Percentiles rank a stretch among this genome's conserved stretches.
Conservation (phyloP, 345 rosid species). For the Rhodamnia rubescens region DNA sequence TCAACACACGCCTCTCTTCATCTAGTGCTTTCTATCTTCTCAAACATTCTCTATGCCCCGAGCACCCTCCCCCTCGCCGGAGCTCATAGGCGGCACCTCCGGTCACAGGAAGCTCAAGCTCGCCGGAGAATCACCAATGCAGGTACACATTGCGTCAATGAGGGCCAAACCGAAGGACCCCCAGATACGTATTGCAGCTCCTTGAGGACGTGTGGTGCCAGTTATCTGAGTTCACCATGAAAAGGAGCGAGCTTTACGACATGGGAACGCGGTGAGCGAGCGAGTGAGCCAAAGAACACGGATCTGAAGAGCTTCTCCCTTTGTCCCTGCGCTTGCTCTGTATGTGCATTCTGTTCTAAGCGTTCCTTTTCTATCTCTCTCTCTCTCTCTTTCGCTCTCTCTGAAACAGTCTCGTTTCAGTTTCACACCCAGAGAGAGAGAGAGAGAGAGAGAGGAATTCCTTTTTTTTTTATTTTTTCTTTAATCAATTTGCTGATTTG, state of each 20-base stretch:
- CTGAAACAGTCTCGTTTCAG: neutral
- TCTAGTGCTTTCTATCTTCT: slow-evolving; percentile 23
- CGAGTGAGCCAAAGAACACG: neutral
- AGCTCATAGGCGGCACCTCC: neutral
- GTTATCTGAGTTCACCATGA: neutral
- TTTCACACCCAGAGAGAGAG: neutral
- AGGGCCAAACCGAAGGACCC: neutral
- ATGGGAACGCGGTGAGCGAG: neutral
- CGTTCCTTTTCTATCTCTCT: neutral
- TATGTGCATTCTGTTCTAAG: neutral
- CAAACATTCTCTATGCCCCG: slow-evolving; percentile 19
- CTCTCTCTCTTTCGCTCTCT: neutral
- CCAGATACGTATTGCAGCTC: neutral
- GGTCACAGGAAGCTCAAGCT: neutral
- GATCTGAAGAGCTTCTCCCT: neutral
- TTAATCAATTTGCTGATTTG: neutral
- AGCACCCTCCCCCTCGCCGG: slow-evolving; percentile 13
- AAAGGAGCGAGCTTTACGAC: neutral
- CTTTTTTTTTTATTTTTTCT: neutral
- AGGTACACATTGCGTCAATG: neutral
- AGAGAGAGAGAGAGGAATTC: neutral
- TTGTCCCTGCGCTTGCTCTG: neutral
- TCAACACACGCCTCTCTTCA: slow-evolving; percentile 21
- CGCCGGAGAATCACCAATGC: neutral
- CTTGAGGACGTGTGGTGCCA: neutral